These are phyloP conservation scores for Ophiocordyceps camponoti-floridani DNA, from an alignment of 2,329 filamentous ascomycete genomes.

Conservation along the genomic window DNA sequence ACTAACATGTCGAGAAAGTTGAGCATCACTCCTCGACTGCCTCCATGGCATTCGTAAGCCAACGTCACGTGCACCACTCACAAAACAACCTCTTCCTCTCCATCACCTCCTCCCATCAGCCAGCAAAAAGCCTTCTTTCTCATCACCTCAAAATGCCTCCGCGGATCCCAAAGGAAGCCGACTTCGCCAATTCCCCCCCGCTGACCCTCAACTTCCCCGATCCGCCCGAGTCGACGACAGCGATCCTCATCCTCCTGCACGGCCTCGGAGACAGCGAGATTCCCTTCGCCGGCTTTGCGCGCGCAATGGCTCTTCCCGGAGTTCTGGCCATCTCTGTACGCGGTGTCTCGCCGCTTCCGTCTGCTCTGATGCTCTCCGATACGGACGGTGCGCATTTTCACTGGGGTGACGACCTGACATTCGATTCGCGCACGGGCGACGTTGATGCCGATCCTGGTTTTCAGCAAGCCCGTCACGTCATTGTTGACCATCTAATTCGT, in stretches of 20 bases:
- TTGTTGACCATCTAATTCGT: conserved; percentile 32
- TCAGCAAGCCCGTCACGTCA: conserved; percentile 22
- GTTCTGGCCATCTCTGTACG: conserved; percentile 60
- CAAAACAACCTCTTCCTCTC: too few relatives aligned
- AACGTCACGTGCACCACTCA: too few relatives aligned
- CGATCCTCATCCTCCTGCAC: conserved; percentile 68
- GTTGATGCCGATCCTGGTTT: conserved; percentile 48
- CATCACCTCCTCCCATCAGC: too few relatives aligned
- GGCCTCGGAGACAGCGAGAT: conserved; percentile 61
- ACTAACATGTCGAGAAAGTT: too few relatives aligned
- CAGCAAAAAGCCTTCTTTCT: background rate
- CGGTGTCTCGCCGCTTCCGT: conserved; percentile 50
- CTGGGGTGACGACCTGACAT: conserved; percentile 48
- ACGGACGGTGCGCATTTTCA: conserved; percentile 24
- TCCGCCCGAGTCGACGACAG: conserved; percentile 44
- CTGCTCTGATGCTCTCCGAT: conserved; percentile 34
- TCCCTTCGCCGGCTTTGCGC: conserved; percentile 52
- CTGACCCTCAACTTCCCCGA: conserved; percentile 29
- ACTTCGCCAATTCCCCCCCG: conserved; percentile 27
- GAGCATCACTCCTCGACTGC: too few relatives aligned
- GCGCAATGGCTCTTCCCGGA: conserved; percentile 54
- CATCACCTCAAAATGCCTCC: conserved; percentile 20
- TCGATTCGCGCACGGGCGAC: conserved; percentile 30
- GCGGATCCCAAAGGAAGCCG: conserved; percentile 29
- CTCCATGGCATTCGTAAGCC: too few relatives aligned